Conservation (phyloP, 176 grass and related monocot genomes). For the Calamus simplicifolius region DNA sequence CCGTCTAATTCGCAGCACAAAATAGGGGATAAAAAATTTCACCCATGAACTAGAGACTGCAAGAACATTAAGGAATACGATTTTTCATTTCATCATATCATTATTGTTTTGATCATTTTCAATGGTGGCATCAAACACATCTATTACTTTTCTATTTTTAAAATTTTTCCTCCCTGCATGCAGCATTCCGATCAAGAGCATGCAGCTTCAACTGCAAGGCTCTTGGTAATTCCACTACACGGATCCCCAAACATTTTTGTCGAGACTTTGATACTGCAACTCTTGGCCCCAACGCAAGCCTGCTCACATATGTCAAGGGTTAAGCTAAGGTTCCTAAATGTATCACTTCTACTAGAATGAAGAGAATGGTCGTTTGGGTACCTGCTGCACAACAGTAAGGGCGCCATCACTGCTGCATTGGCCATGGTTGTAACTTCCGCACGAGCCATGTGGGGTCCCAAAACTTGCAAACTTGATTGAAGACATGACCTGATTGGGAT, state of each 20-base stretch:
- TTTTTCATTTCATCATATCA: too few relatives aligned
- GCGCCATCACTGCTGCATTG: slow-evolving; percentile 64
- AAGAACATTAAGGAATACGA: too few relatives aligned
- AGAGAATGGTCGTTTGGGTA: slow-evolving; percentile 16
- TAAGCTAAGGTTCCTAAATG: not conserved
- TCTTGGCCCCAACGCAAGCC: slow-evolving; percentile 71
- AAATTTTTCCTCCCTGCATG: too few relatives aligned
- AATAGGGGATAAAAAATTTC: too few relatives aligned
- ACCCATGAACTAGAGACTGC: too few relatives aligned
- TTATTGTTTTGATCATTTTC: too few relatives aligned
- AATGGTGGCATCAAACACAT: too few relatives aligned
- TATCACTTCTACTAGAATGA: not conserved
- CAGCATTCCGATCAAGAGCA: slow-evolving; percentile 44
- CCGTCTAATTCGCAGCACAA: too few relatives aligned
- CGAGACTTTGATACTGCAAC: slow-evolving; percentile 62
- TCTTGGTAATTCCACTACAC: slow-evolving; percentile 65
- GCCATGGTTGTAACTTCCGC: slow-evolving; percentile 68
- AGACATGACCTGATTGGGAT: slow-evolving; percentile 54
- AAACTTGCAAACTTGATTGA: slow-evolving; percentile 92
- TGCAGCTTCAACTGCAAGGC: slow-evolving; percentile 83
- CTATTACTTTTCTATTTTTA: too few relatives aligned
- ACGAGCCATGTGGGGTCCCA: slow-evolving; percentile 69
- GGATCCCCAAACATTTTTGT: slow-evolving; percentile 73
- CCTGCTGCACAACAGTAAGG: slow-evolving; percentile 72
- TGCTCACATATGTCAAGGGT: slow-evolving; percentile 14